Evolutionary conservation across 441 rosid species (phyloP).

Genomic region (Gossypium armourianum): DNA sequence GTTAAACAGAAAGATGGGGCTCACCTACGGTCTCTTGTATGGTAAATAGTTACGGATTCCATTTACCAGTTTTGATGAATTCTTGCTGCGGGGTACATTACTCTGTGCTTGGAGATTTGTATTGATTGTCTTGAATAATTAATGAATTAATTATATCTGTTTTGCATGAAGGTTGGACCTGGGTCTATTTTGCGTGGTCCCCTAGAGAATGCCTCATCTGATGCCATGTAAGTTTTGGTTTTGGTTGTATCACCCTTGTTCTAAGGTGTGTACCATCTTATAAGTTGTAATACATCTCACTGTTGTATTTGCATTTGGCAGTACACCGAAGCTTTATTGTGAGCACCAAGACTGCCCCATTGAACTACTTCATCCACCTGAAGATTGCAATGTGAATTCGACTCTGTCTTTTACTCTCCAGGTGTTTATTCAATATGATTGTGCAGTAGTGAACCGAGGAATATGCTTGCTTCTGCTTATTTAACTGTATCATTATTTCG

Average conservation of each 20-base stretch:
- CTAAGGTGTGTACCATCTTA: background rate
- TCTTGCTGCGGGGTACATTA: background rate
- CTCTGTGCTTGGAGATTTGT: background rate
- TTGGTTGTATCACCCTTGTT: constrained; percentile 1
- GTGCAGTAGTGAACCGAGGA: constrained; percentile 18
- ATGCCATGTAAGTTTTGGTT: constrained; percentile 62
- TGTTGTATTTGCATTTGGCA: constrained; percentile 22
- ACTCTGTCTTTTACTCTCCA: constrained; percentile 93
- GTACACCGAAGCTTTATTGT: constrained; percentile 83
- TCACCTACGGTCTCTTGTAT: background rate
- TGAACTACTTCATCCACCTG: constrained; percentile 92
- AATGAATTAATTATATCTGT: constrained; percentile 6
- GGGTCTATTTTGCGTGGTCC: constrained; percentile 91
- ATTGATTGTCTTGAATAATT: constrained; percentile 1
- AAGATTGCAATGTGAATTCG: constrained; percentile 96
- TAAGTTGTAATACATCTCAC: constrained; percentile 1
- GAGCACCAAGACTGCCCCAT: constrained; percentile 66
- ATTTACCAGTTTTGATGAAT: background rate
- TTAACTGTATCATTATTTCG: constrained; percentile 20
- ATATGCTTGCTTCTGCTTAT: constrained; percentile 17
- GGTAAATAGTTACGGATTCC: background rate
- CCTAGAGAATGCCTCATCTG: constrained; percentile 62
- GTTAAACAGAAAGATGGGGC: background rate
- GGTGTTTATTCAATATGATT: constrained; percentile 38
- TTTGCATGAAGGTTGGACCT: constrained; percentile 66